Percentiles rank a stretch among this genome's conserved stretches.
Conservation (phyloP, 352 stramenopile species). For the Sclerospora graminicola region DNA sequence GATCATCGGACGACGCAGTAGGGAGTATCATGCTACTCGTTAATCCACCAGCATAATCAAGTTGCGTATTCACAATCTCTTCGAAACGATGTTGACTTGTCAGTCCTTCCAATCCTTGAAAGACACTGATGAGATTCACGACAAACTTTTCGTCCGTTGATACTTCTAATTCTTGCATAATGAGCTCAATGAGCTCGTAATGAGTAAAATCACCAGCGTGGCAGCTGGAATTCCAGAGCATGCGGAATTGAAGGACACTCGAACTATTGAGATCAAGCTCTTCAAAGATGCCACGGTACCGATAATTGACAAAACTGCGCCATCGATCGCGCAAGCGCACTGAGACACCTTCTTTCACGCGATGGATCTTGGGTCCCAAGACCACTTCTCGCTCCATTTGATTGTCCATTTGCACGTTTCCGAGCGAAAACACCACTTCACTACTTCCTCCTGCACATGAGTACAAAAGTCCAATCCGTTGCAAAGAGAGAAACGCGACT, state of each 20-base stretch:
- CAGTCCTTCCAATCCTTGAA: conserved; percentile 74
- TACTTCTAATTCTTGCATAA: conserved; percentile 83
- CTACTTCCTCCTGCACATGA: conserved; percentile 68
- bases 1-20: conserved; percentile 12
- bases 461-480: conserved; percentile 68
- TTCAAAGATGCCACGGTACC: conserved; percentile 73
- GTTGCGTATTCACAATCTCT: conserved; percentile 64
- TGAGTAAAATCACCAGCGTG: conserved; percentile 72
- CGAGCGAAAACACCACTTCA: conserved; percentile 71
- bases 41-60: conserved; percentile 40
- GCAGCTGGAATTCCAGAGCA: conserved; percentile 79
- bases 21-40: conserved; percentile 8
- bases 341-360: conserved; percentile 78
- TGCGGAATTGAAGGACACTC: conserved; percentile 77
- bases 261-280: conserved; percentile 56
- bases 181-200: conserved; percentile 79
- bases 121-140: conserved; percentile 83
- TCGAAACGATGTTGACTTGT: conserved; percentile 69
- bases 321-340: conserved; percentile 77
- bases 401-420: conserved; percentile 86
- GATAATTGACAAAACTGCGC: conserved; percentile 77
- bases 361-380: conserved; percentile 69
- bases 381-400: conserved; percentile 85
- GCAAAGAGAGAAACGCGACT: conserved; percentile 81
- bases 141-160: conserved; percentile 88